Evolutionary conservation across 2,329 filamentous ascomycete genomes (phyloP).

Genomic region (Penicillium glabrum): DNA sequence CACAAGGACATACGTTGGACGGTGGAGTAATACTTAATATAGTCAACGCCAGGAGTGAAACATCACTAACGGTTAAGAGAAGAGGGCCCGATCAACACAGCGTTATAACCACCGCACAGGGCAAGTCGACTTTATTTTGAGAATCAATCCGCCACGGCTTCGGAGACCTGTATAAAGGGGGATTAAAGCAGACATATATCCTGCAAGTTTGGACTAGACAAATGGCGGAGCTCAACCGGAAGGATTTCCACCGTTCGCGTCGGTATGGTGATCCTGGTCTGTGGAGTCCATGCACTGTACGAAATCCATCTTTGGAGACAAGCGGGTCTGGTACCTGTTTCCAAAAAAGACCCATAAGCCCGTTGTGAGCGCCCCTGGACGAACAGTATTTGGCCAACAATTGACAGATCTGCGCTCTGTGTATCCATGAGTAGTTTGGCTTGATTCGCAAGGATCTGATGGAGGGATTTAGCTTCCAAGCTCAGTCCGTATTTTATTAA

Average conservation of each 20-base stretch:
- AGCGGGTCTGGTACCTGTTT: background rate
- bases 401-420: background rate
- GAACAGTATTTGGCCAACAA: background rate
- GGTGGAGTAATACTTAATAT: background rate
- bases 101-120: background rate
- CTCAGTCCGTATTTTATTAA: slow-evolving; percentile 30
- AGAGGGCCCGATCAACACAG: background rate
- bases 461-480: slow-evolving; percentile 11
- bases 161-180: background rate
- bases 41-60: background rate
- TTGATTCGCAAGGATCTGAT: background rate
- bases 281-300: background rate
- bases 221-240: background rate
- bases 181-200: background rate
- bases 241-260: background rate
- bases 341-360: background rate
- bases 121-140: background rate
- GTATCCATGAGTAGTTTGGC: background rate
- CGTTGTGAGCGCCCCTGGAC: background rate
- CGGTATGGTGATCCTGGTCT: background rate
- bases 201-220: background rate
- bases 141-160: background rate
- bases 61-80: background rate
- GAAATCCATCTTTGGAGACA: background rate
- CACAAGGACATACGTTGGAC: background rate